Percentiles rank a stretch among this genome's conserved stretches.
These are phyloP conservation scores for Magnolia kwangsiensis DNA, from an alignment of 164 flowering plant genomes.

Conservation along the genomic window DNA sequence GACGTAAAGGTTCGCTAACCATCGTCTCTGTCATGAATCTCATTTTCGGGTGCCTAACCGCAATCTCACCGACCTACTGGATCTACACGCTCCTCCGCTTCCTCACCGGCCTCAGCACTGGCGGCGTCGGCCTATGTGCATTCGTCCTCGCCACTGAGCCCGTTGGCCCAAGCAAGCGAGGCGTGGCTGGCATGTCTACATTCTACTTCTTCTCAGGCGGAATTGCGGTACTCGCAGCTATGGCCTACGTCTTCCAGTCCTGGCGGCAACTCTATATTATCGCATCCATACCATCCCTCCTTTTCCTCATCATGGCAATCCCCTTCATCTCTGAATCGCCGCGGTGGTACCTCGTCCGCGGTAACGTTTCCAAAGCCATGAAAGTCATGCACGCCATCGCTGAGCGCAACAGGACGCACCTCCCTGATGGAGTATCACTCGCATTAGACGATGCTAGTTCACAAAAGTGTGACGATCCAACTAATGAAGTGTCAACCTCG, in stretches of 20 bases:
- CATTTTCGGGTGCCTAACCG: constrained; percentile 65
- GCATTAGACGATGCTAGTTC: constrained; percentile 34
- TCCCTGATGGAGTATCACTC: constrained; percentile 48
- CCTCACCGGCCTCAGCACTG: constrained; percentile 88
- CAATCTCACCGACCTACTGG: constrained; percentile 63
- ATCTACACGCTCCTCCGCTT: constrained; percentile 58
- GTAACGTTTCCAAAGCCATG: constrained; percentile 51
- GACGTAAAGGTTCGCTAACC: constrained; percentile 78
- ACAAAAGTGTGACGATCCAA: neutral
- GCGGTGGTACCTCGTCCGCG: constrained; percentile 79
- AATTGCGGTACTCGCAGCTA: constrained; percentile 61
- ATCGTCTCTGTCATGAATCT: constrained; percentile 62
- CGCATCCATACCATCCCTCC: constrained; percentile 71
- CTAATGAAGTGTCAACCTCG: neutral
- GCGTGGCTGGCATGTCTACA: constrained; percentile 85
- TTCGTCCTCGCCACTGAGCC: constrained; percentile 91
- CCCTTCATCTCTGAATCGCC: constrained; percentile 90
- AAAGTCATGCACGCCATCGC: constrained; percentile 59
- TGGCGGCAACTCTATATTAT: constrained; percentile 82
- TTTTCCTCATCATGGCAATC: constrained; percentile 45
- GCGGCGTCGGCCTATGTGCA: constrained; percentile 87
- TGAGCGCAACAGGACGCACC: constrained; percentile 41
- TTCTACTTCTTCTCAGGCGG: constrained; percentile 92
- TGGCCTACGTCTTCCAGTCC: constrained; percentile 55
- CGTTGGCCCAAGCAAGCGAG: constrained; percentile 71